These are phyloP conservation scores for Zygosaccharomyces rouxii DNA, from an alignment of 805 yeast species.

Conservation along the genomic window DNA sequence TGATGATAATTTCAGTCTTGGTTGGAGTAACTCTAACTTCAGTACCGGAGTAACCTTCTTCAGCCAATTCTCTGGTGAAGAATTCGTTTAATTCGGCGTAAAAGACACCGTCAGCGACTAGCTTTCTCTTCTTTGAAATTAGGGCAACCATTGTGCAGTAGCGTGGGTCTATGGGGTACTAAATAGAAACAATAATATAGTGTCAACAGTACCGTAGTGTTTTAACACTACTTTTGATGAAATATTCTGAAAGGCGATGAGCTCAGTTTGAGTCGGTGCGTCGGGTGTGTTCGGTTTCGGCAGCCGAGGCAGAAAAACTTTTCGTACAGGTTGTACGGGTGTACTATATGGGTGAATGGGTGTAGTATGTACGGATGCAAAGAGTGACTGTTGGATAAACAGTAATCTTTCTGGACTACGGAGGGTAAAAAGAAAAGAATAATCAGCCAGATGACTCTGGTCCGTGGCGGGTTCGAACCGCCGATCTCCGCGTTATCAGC, in stretches of 20 bases:
- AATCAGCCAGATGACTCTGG: too few relatives aligned
- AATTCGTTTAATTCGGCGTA: constrained; percentile 99
- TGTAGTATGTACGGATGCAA: not conserved
- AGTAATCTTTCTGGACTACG: too few relatives aligned
- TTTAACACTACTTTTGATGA: not conserved
- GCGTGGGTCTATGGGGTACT: not conserved
- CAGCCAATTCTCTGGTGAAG: constrained; percentile 99
- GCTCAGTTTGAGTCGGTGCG: constrained; percentile 3
- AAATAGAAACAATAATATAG: not conserved
- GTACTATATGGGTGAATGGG: not conserved
- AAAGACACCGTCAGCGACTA: constrained; percentile 99
- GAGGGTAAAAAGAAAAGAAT: not conserved
- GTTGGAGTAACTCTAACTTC: constrained; percentile 98
- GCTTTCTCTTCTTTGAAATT: constrained; percentile 97
- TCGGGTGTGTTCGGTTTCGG: not conserved
- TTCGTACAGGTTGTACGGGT: not conserved
- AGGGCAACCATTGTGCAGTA: constrained; percentile 38
- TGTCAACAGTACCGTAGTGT: not conserved
- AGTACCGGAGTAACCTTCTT: constrained; percentile 99
- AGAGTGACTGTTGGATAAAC: not conserved
- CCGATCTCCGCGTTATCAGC: constrained; percentile 20
- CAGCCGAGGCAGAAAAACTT: not conserved
- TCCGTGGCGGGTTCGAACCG: constrained; percentile 20
- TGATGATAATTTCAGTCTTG: constrained; percentile 96
- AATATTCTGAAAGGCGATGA: not conserved